Base-by-base conservation (phyloP, 805 yeast genomes). In the Yamadazyma scolyti region DNA sequence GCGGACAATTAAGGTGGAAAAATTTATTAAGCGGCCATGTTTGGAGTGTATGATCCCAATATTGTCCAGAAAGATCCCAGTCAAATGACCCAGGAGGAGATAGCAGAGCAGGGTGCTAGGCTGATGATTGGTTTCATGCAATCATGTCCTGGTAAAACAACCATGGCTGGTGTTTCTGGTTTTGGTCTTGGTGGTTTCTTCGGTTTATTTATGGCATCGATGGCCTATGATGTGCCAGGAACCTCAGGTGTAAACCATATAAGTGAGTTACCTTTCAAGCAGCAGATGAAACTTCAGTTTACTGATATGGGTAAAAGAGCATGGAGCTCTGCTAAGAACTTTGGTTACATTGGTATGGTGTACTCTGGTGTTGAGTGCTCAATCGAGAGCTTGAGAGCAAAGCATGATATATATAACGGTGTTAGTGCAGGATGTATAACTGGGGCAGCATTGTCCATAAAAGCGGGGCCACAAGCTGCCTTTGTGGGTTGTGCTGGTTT, bases 401-500 rank as follows among this genome's bases (percentile, higher is more conserved):
- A 85, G 50, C 88, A 83, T 50, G 98, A 93, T 57, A 75, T 90
- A 8, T 87, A 81, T 61, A 93, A 93, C 54, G 96, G 97, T 26
- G 77, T 86, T 2, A 71, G 77, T 25, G 97, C 97, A 4, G 98
- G 98, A 2, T 93, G 97, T 61, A 67, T 90, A 21, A 93, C 98
- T 1, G 98, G 98, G 25, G 98, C 96, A 20, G 97, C 96, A 0
- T 71, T 93, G 31, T 95, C 97, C 2, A 73, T 84, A 45, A 86
- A 83, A 52, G 77, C 93, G 28, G 98, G 98, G 1, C 98, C 98
- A 1, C 88, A 81, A 47, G 94, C 95, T 17, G 93, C 96, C 0
- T 47, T 79, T 16, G 55, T 89, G 36, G 98, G 98, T 1, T 93
- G 97, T 68, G 96, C 94, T 16, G 98, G 97, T 6, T 93, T 93